Evolutionary conservation across 1,284 basidiomycete species (phyloP).

Genomic region (Irpex sp.): DNA sequence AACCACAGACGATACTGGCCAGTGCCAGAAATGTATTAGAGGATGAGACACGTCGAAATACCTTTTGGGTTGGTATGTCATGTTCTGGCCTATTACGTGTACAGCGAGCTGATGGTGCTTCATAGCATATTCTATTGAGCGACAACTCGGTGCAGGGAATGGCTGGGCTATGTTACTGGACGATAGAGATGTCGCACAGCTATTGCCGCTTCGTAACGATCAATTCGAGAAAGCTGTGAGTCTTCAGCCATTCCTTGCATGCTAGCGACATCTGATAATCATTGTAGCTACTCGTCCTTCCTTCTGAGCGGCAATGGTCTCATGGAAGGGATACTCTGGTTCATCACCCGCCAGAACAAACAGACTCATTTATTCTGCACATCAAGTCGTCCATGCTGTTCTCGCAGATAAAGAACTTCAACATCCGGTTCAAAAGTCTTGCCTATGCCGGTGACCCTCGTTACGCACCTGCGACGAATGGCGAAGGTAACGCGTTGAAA

Average conservation of each 20-base stretch:
- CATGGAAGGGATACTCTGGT: conserved; percentile 53
- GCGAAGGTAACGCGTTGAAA: background rate
- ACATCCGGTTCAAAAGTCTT: conserved; percentile 40
- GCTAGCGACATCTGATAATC: background rate
- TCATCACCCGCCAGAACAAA: conserved; percentile 52
- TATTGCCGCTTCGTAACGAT: conserved; percentile 56
- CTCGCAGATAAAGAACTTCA: conserved; percentile 63
- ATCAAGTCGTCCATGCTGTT: conserved; percentile 63
- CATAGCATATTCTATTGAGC: conserved; percentile 14
- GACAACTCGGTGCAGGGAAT: conserved; percentile 13
- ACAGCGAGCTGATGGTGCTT: background rate
- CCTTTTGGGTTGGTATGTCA: conserved; percentile 42
- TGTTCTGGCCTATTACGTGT: background rate
- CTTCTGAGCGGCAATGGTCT: conserved; percentile 60
- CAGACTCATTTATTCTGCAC: conserved; percentile 64
- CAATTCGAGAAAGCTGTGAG: conserved; percentile 54
- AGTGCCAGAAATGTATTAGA: conserved; percentile 54
- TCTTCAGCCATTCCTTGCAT: background rate
- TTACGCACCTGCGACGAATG: background rate
- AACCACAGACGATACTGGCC: conserved; percentile 44
- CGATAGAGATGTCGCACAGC: conserved; percentile 61
- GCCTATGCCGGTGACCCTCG: conserved; percentile 9
- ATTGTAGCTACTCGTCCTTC: conserved; percentile 40
- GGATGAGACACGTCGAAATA: conserved; percentile 62
- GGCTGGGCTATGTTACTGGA: conserved; percentile 26